Evolutionary conservation across 768 basidiomycete species (phyloP), one percentile per base, ranked within the genome.

Genomic region (Hygrophoropsis aurantiaca): DNA sequence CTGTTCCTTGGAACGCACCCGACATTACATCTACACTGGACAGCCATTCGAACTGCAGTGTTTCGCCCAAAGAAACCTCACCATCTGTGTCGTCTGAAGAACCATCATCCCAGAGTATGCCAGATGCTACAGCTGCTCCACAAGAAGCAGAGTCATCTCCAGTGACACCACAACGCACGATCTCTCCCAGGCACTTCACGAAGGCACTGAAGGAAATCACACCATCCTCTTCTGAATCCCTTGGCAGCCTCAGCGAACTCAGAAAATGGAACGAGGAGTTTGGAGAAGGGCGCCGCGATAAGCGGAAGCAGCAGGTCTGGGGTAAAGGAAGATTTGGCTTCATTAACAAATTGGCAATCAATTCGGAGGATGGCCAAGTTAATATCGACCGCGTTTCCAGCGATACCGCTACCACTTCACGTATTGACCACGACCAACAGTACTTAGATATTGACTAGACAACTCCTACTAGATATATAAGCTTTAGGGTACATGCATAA

Each of bases 241-340:
- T 89, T 3, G 88, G 87, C 40, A 87, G 79, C 40, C 78, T 91
- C 26, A 70, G 82, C 2, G 87, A 87, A 47, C 70, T 93, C 36
- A 79, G 85, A 36, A 87, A 85, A 68, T 94, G 91, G 91, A 94
- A 95, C 51, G 88, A 94, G 39, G 89, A 94, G 62, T 94, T 93
- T 65, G 94, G 94, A 20, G 93, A 95, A 64, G 92, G 91, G 5
- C 70, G 79, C 15, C 78, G 73, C 52, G 80, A 85, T 30, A 80
- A 77, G 43, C 84, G 75, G 58, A 79, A 79, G 30, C 77, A 79
- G 57, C 82, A 84, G 57, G 84, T 87, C 26, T 93, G 94, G 81
- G 94, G 94, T 20, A 90, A 86, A 58, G 90, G 84, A 48, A 77
- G 78, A 39, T 97, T 97, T 64, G 94, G 94, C 16, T 97, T 95